Evolutionary conservation across 73 alveolate genomes (phyloP), one percentile per base, ranked within the genome.

Genomic region (Urostyla sp.): DNA sequence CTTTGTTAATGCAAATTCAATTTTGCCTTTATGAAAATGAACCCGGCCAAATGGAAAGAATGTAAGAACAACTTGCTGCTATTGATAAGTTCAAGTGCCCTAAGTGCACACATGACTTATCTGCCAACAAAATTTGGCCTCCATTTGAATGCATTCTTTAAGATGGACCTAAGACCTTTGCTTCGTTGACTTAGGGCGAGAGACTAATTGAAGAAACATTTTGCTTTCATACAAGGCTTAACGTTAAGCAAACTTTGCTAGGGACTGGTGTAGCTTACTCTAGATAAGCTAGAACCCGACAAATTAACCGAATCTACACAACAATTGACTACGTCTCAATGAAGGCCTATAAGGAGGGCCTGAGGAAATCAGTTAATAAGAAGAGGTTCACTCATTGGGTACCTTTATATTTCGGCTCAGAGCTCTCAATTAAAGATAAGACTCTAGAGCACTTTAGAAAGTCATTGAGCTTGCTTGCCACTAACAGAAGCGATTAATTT

Each of bases 301-400:
- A 88, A 74, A 91, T 93, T 26, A 85, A 89, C 45, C 83, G 91
- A 21, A 89, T 94, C 45, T 81, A 80, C 57, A 96, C 99, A 13
- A 72, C 96, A n/a, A 84, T 93, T 35, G 99, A 95, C 78, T 89
- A 89, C 59, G 84, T 94, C 21, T 92, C 96, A 24, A 75, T 76
- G 43, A 94, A 95, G 80, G 95, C 97, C 2, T 95, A 78, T 87
- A 92, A 93, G 69, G 96, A 94, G 66, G 96, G 98, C 27, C 57
- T 93, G 61, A 95, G 97, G 66, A 90, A 87, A 67, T 90, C 94
- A 45, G 60, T 93, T 23, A 83, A 85, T 67, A 96, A 95, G 74
- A 88, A 90, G 43, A 87, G 78, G 20, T 95, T 93, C 86, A 75
- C 98, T 27, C 98, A 93, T 86, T 95, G 98, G 98, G 81, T 95